These are phyloP conservation scores for Leccinum aurantiacum DNA, from an alignment of 768 basidiomycete genomes.

Conservation along the genomic window DNA sequence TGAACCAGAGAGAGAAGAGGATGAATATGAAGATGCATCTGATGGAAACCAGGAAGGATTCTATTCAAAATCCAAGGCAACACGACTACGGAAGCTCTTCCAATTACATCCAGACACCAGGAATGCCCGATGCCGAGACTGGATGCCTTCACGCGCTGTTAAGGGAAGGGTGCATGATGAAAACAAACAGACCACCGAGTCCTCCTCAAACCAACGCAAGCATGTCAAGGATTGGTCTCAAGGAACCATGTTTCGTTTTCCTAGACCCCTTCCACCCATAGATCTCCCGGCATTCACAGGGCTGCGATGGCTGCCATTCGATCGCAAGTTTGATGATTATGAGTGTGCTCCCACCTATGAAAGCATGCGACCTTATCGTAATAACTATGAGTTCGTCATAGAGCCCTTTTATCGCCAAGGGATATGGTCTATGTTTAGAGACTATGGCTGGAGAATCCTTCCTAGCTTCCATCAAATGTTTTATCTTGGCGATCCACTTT, in stretches of 20 bases:
- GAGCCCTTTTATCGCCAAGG: conserved; percentile 1
- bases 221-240: background rate
- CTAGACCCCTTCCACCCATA: background rate
- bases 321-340: background rate
- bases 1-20: background rate
- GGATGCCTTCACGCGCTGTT: background rate
- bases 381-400: conserved; percentile 3
- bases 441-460: conserved; percentile 6
- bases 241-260: conserved; percentile 4
- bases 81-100: background rate
- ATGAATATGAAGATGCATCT: background rate
- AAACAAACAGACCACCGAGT: background rate
- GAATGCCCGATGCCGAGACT: background rate
- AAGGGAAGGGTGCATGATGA: background rate
- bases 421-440: conserved; percentile 4
- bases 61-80: background rate
- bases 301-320: background rate
- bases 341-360: conserved; percentile 1
- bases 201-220: background rate
- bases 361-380: background rate
- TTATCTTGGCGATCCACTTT: background rate
- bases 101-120: background rate
- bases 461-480: conserved; percentile 11
- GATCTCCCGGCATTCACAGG: background rate
- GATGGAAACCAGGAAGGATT: background rate